Base-by-base conservation (phyloP, 2,329 filamentous ascomycete genomes). In the Hyphodiscus sp. region DNA sequence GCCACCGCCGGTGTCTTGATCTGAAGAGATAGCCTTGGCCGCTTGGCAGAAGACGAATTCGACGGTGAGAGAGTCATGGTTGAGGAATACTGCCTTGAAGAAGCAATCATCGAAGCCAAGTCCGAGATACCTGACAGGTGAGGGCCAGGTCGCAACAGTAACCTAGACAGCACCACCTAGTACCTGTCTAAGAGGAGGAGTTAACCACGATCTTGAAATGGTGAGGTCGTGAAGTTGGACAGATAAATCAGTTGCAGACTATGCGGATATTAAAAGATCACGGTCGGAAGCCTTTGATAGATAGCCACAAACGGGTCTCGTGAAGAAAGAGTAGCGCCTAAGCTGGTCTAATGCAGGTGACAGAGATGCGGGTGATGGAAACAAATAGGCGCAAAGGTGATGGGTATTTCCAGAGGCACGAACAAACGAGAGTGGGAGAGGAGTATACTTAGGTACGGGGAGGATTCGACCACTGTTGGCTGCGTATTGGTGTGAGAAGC, bases 11-110 rank as follows among this genome's bases (percentile, higher is more conserved):
- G 66, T 20, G 76, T 70, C 62, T 77, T 78, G 62, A 75, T 81
- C 64, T 80, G 76, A 61, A 82, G 75, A 51, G 78, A 79, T 58
- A 85, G 69, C 63, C 79, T 74, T 2, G 82, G 81, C 65, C 66
- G 57, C 49, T 68, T 68, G n/a, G 62, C 59, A 26, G 67, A 59
- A 23, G 63, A 65, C 13, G 61, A 59, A 20, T 61, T 55, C 41
- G 54, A 53, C 43, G 61, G 49, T 20, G 64, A 42, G 46, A 62
- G 52, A 54, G 65, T 63, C 65, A 68, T 65, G 50, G 59, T 45
- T 55, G 64, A 49, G 51, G 59, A 51, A 47, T 53, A 62, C 30
- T 60, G 55, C 52, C 52, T 57, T 41, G 59, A 53, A 54, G 64
- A 53, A 56, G 59, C 57, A 55, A 65, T 55, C 54, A 62, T 64